Conservation (phyloP, 2,329 filamentous ascomycete genomes). For the Elsinoe necatrix region DNA sequence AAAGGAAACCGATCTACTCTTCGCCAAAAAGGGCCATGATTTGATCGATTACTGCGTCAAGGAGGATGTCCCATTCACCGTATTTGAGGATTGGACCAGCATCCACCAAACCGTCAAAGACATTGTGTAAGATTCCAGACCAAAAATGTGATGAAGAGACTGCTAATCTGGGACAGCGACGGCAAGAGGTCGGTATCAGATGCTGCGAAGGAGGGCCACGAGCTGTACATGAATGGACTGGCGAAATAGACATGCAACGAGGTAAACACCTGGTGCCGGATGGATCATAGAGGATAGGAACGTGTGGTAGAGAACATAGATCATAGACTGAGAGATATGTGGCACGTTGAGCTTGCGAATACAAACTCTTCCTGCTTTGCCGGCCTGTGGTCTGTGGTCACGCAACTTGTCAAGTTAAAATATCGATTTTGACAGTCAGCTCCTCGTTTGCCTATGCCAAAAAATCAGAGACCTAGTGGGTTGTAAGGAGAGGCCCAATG, state of each 20-base stretch:
- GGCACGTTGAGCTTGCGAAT: no score
- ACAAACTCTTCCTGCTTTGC: no score
- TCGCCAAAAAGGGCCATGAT: slow-evolving; percentile 86
- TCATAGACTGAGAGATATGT: not conserved
- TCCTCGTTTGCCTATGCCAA: no score
- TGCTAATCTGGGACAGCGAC: slow-evolving; percentile 34
- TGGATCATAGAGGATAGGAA: not conserved
- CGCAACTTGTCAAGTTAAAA: no score
- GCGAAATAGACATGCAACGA: slow-evolving; percentile 18
- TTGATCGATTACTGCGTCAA: slow-evolving; percentile 79
- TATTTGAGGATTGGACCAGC: slow-evolving; percentile 74
- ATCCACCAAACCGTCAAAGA: slow-evolving; percentile 70
- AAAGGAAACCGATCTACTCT: slow-evolving; percentile 83
- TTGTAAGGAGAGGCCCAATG: no score
- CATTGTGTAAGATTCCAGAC: slow-evolving; percentile 44
- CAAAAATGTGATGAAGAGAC: not conserved
- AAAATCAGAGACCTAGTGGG: no score
- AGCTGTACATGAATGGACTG: slow-evolving; percentile 39
- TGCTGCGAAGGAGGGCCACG: slow-evolving; percentile 50
- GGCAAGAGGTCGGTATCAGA: slow-evolving; percentile 63
- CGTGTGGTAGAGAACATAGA: not conserved
- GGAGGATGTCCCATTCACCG: slow-evolving; percentile 76
- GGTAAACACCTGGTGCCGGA: not conserved
- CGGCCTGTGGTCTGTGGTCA: no score
- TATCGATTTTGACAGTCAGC: not conserved